Evolutionary conservation across 345 rosid genomes (phyloP), one percentile per base, ranked within the genome.

Genomic region (Cochlearia excelsa): DNA sequence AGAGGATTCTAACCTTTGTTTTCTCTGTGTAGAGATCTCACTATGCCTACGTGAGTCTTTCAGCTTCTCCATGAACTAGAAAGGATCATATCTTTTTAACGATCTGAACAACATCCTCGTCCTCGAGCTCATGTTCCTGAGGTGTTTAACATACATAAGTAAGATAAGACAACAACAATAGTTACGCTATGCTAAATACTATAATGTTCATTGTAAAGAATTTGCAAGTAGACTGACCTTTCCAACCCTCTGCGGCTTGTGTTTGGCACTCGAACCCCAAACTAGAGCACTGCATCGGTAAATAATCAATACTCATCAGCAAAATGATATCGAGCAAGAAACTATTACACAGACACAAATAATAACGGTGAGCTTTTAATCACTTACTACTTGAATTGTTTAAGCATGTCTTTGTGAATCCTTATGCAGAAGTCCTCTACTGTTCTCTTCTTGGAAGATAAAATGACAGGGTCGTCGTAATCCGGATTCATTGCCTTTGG

Each of bases 241-340:
- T 85, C 97, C 99, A 71, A 93, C 99, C 74, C 99, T 85, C 64
- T 93, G 99, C 3, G 99, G 99, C 79, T 89, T 93, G 84, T 93
- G 99, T 76, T 93, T 93, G 3, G 53, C 97, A 34, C 99, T 93
- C 3, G 99, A 93, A 55, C 99, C 99, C 99, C 99, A 93, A 5
- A 89, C 97, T 30, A 93, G 69, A 57, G 95, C 95, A 54, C 99
- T 89, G 91, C 48, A 70, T 45, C 50, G 2, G 9, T 52, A 43
- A 30, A 55, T 45, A 53, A 57, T 51, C 29, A 29, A 2, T 26
- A 39, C 31, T 9, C 42, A 27, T 59, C 2, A 16, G 51, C 2
- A 1, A 37, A 37, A 56, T 43, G 48, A 42, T 49, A 7, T 34
- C 38, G 37, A 54, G 40, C 37, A 61, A 49, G 26, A 30, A 33